These are phyloP conservation scores for Sanghuangporus weigelae DNA, from an alignment of 1,284 basidiomycete genomes.

Conservation along the genomic window DNA sequence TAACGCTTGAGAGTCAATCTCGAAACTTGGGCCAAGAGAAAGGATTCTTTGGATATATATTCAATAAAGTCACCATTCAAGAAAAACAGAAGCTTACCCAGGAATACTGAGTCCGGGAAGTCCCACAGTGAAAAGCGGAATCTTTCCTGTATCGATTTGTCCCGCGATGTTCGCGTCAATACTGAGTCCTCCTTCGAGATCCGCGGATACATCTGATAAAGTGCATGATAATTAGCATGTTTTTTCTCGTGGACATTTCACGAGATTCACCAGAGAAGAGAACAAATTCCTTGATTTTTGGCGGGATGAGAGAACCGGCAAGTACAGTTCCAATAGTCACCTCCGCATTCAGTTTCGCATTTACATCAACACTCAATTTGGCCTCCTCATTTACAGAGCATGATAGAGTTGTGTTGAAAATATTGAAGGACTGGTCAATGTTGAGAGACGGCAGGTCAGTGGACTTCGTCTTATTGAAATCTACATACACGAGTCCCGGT, in stretches of 20 bases:
- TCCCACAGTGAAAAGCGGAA: constrained; percentile 30
- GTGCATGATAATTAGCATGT: not conserved
- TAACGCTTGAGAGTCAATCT: constrained; percentile 25
- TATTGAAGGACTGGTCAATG: constrained; percentile 32
- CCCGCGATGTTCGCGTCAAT: constrained; percentile 27
- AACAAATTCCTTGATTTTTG: constrained; percentile 30
- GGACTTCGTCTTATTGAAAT: constrained; percentile 23
- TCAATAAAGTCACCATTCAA: not conserved
- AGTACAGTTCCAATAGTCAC: constrained; percentile 38
- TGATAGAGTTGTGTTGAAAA: constrained; percentile 36
- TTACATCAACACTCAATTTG: constrained; percentile 34
- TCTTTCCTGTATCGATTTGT: constrained; percentile 6
- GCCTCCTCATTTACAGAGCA: constrained; percentile 31
- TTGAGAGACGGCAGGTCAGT: constrained; percentile 25
- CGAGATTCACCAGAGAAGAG: constrained; percentile 25
- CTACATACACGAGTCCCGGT: constrained; percentile 23
- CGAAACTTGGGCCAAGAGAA: constrained; percentile 31
- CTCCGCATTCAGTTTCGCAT: constrained; percentile 32
- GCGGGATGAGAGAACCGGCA: constrained; percentile 35
- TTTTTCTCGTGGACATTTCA: not conserved
- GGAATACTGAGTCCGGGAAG: constrained; percentile 39
- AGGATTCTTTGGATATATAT: not conserved
- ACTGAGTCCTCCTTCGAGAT: constrained; percentile 30
- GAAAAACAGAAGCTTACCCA: constrained; percentile 25
- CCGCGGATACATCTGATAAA: constrained; percentile 21